Percentiles rank a stretch among this genome's conserved stretches.
Evolutionary conservation across 2,329 filamentous ascomycete genomes (phyloP).

Genomic region (Dactylellina haptotyla): DNA sequence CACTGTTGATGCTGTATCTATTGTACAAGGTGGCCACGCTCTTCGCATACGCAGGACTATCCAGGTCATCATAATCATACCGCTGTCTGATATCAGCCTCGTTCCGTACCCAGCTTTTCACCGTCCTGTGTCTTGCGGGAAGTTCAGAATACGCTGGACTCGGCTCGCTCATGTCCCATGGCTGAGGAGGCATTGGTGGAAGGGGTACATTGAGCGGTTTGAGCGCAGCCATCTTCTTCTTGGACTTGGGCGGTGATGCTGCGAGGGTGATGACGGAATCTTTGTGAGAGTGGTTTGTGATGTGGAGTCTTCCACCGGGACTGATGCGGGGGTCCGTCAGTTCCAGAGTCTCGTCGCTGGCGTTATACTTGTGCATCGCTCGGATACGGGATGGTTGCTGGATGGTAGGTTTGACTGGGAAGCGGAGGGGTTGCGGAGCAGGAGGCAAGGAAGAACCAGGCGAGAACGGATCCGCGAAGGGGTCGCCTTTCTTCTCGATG

Average conservation of each 20-base stretch:
- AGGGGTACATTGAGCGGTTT: slow-evolving; percentile 15
- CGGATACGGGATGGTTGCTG: background rate
- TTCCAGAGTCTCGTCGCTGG: slow-evolving; percentile 42
- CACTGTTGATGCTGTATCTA: slow-evolving; percentile 46
- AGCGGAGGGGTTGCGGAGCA: slow-evolving; percentile 28
- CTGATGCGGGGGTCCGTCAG: slow-evolving; percentile 44
- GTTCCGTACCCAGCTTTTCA: slow-evolving; percentile 74
- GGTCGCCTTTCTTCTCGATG: slow-evolving; percentile 27
- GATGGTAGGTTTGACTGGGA: slow-evolving; percentile 25
- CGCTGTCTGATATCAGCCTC: slow-evolving; percentile 64
- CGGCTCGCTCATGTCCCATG: background rate
- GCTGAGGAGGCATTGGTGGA: slow-evolving; percentile 10
- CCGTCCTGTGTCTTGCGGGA: slow-evolving; percentile 68
- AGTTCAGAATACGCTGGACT: slow-evolving; percentile 65
- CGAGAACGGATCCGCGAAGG: slow-evolving; percentile 44
- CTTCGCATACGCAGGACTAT: slow-evolving; percentile 40
- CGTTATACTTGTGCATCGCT: slow-evolving; percentile 41
- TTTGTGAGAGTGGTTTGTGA: slow-evolving; percentile 44
- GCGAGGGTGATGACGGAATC: slow-evolving; percentile 38
- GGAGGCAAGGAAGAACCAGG: slow-evolving; percentile 33
- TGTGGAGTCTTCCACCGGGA: slow-evolving; percentile 33
- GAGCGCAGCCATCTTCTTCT: slow-evolving; percentile 10
- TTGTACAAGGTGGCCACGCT: slow-evolving; percentile 46
- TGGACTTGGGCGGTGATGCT: slow-evolving; percentile 38
- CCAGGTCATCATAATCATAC: slow-evolving; percentile 20